Evolutionary conservation across 768 basidiomycete species (phyloP).

Genomic region (Termitomyces sp.): DNA sequence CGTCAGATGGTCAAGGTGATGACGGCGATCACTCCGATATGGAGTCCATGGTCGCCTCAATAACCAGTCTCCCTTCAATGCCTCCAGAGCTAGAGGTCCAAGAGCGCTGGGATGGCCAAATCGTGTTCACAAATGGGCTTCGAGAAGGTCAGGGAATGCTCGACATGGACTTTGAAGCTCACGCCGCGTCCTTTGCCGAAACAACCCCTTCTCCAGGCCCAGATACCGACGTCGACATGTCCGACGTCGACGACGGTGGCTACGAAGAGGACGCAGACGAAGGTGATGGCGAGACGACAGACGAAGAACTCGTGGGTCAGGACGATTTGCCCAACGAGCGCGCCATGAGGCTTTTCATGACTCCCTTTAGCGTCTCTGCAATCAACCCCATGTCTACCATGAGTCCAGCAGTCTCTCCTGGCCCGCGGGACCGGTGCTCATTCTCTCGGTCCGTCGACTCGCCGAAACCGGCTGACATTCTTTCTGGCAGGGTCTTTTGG

Average conservation of each 20-base stretch:
- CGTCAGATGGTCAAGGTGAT: conserved; percentile 29
- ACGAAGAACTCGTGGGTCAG: conserved; percentile 78
- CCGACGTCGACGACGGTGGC: conserved; percentile 37
- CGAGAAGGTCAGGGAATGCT: conserved; percentile 52
- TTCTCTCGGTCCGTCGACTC: conserved; percentile 27
- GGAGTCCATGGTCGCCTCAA: conserved; percentile 28
- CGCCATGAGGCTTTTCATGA: conserved; percentile 67
- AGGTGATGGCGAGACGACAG: conserved; percentile 73
- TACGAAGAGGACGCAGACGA: conserved; percentile 46
- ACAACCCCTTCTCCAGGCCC: conserved; percentile 43
- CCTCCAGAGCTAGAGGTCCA: conserved; percentile 59
- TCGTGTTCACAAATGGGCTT: conserved; percentile 65
- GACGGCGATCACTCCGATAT: conserved; percentile 41
- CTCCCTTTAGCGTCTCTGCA: conserved; percentile 56
- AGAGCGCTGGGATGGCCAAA: conserved; percentile 72
- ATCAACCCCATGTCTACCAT: conserved; percentile 78
- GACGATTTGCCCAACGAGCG: conserved; percentile 70
- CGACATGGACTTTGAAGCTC: conserved; percentile 69
- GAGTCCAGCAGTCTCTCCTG: conserved; percentile 48
- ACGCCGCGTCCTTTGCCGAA: conserved; percentile 46
- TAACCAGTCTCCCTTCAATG: conserved; percentile 23
- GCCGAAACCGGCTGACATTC: conserved; percentile 64
- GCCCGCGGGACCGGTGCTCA: conserved; percentile 28
- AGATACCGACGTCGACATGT: conserved; percentile 49
- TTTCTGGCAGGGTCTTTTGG: conserved; percentile 57